Evolutionary conservation across 257 asterid species (phyloP).

Genomic region (Solanum megistacrolobum): DNA sequence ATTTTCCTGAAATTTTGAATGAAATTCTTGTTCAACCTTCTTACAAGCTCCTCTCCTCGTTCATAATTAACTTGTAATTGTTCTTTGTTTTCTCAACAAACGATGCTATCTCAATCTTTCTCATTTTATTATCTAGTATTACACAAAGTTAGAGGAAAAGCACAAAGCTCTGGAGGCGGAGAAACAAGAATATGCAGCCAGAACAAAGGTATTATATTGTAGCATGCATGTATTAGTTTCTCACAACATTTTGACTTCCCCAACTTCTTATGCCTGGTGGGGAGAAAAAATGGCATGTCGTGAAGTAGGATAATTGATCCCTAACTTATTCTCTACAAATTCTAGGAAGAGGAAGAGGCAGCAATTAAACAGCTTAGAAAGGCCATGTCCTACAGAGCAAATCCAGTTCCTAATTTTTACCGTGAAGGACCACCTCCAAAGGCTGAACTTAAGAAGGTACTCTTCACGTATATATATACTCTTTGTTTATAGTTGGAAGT

Average conservation of each 20-base stretch:
- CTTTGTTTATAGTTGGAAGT: neutral
- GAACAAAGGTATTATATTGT: slow-evolving; percentile 41
- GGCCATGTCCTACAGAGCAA: slow-evolving; percentile 71
- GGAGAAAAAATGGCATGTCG: neutral
- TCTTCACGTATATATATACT: neutral
- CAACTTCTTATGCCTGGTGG: neutral
- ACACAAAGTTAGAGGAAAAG: slow-evolving; percentile 65
- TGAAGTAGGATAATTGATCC: neutral
- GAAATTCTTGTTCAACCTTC: neutral
- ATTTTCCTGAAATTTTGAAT: slow-evolving; percentile 4
- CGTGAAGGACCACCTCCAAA: slow-evolving; percentile 86
- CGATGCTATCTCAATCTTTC: neutral
- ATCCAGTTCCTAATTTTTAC: slow-evolving; percentile 86
- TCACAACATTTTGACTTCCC: neutral
- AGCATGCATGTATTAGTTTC: neutral
- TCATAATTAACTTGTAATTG: neutral
- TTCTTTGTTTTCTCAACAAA: neutral
- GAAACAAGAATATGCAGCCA: slow-evolving; percentile 58
- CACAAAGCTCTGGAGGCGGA: slow-evolving; percentile 86
- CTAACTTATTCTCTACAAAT: slow-evolving; percentile 5
- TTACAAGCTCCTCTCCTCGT: neutral
- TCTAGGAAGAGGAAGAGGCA: slow-evolving; percentile 76
- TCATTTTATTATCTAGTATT: slow-evolving; percentile 31
- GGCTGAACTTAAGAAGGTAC: slow-evolving; percentile 77
- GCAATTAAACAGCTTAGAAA: slow-evolving; percentile 74